Evolutionary conservation across 768 basidiomycete species (phyloP).

Genomic region (Tubosaeta brunneosetosa): DNA sequence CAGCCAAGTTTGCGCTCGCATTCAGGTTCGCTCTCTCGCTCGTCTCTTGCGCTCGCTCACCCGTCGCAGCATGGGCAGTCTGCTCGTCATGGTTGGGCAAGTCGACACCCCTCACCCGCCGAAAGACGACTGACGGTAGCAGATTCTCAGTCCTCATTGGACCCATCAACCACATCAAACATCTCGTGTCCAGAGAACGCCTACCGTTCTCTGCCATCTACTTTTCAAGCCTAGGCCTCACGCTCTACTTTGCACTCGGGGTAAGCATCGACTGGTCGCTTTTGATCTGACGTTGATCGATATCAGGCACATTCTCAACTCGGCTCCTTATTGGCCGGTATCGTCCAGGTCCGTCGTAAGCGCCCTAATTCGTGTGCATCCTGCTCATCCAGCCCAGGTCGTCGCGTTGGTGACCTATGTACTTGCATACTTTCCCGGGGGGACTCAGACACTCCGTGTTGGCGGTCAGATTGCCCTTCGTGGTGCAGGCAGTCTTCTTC

Average conservation of each 20-base stretch:
- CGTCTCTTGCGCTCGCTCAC: background rate
- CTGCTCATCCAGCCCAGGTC: constrained; percentile 41
- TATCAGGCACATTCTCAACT: constrained; percentile 75
- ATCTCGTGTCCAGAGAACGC: constrained; percentile 75
- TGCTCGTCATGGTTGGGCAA: constrained; percentile 95
- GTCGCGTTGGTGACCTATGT: constrained; percentile 84
- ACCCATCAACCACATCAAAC: constrained; percentile 88
- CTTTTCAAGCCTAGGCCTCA: constrained; percentile 76
- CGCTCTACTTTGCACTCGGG: constrained; percentile 88
- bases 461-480: constrained; percentile 78
- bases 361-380: background rate
- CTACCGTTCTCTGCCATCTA: constrained; percentile 83
- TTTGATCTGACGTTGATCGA: background rate
- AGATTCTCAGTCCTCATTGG: constrained; percentile 86
- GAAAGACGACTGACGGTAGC: background rate
- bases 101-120: constrained; percentile 15
- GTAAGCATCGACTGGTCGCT: constrained; percentile 42
- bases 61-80: constrained; percentile 64
- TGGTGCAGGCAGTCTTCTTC: constrained; percentile 78
- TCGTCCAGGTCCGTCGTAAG: constrained; percentile 57
- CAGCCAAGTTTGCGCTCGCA: constrained; percentile 86
- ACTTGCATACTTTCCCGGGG: constrained; percentile 94
- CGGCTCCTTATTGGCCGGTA: constrained; percentile 78
- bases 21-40: constrained; percentile 51
- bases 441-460: constrained; percentile 71